Evolutionary conservation across 768 basidiomycete genomes (phyloP).

Genomic region (Cubamyces sp.): DNA sequence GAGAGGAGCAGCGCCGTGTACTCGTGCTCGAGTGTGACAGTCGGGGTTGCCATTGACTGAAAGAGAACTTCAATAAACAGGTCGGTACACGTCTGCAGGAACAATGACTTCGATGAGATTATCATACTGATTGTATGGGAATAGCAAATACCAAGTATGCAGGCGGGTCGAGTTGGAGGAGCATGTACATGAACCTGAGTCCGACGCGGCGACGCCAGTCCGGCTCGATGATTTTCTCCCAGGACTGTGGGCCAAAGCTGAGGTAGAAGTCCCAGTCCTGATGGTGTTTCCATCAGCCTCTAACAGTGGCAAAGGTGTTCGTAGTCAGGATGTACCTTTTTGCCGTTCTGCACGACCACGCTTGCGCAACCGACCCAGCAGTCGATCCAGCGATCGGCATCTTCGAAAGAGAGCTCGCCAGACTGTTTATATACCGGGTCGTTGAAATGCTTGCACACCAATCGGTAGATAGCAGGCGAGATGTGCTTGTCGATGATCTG

Average conservation of each 20-base stretch:
- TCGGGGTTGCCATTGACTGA: conserved; percentile 50
- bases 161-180: conserved; percentile 61
- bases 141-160: conserved; percentile 55
- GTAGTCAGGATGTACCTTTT: conserved; percentile 39
- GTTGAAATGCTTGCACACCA: conserved; percentile 53
- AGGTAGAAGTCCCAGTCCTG: conserved; percentile 70
- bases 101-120: conserved; percentile 2
- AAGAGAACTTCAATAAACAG: conserved; percentile 59
- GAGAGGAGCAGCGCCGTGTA: conserved; percentile 61
- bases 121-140: neutral
- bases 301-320: neutral
- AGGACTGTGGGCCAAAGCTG: conserved; percentile 53
- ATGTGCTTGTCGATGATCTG: conserved; percentile 56
- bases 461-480: conserved; percentile 56
- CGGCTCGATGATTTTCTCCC: conserved; percentile 56
- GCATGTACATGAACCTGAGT: conserved; percentile 59
- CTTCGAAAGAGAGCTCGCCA: conserved; percentile 28
- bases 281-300: neutral
- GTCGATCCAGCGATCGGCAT: conserved; percentile 62
- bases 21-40: conserved; percentile 58
- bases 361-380: conserved; percentile 77
- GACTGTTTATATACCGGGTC: conserved; percentile 35
- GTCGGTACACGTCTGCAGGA: conserved; percentile 47
- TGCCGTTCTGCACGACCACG: conserved; percentile 57
- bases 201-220: conserved; percentile 60